Evolutionary conservation across 2,329 filamentous ascomycete species (phyloP), one percentile per base, ranked within the genome.

Genomic region (Fusarium keratoplasticum): DNA sequence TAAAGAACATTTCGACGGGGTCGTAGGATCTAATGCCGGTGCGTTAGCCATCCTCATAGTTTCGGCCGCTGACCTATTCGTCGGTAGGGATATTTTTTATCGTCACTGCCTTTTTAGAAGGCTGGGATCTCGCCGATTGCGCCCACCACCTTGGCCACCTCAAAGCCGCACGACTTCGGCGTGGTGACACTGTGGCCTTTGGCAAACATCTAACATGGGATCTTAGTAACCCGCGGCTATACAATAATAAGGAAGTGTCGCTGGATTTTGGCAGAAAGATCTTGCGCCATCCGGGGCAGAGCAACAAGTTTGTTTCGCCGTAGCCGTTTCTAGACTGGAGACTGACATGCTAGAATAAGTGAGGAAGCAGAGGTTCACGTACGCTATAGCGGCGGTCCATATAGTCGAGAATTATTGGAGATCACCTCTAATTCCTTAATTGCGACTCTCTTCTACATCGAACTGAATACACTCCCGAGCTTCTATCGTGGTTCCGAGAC

Each of bases 81-180:
- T 47, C 22, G 42, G 22, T 47, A 62, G 60, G 60, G 11, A 62
- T 36, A n/a, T 62, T 47, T 27, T 54, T 62, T 16, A 25, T 62
- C 16, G 6, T 62, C 6, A 40, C 31, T 52, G 44, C 22, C 22
- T 62, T 62, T 35, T 14, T 47, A 8, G 44, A 40, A 27, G 42
- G 44, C 44, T 62, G 22, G 60, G 50, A 47, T 13, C 60, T 62
- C 31, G 22, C 60, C 9, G 44, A 62, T 40, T 62, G 44, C 20
- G 31, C 42, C 6, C n/a, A 62, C 38, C 44, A 62, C 29, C 38
- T 62, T 14, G 25, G 20, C 22, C 10, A 22, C 13, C 44, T 62
- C 29, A 52, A n/a, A 22, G 25, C 31, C n/a, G 33, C 29, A 22
- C 20, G 20, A 18, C 31, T 58, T 22, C 54, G 54, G 31, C 33